Conservation (phyloP, 1,139 yeast species). For the Pneumocystis murina region DNA sequence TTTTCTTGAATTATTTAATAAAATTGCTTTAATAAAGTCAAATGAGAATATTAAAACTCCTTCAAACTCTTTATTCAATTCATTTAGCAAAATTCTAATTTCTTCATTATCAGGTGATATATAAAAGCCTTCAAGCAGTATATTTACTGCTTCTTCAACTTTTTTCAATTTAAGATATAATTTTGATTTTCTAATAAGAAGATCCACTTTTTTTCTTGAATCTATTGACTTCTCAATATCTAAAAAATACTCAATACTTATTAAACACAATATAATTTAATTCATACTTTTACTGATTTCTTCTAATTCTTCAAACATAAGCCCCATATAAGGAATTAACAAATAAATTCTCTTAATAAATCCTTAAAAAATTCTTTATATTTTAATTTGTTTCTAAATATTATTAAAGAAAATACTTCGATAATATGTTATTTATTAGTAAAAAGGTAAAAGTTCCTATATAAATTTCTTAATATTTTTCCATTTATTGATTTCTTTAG, state of each 20-base stretch:
- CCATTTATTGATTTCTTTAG: too few species aligned
- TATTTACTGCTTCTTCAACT: neutral
- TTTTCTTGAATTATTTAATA: neutral
- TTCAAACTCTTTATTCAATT: neutral
- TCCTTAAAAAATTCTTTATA: neutral
- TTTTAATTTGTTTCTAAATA: neutral
- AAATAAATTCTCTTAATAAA: neutral
- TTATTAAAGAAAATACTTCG: too few species aligned
- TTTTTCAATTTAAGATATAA: neutral
- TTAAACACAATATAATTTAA: neutral
- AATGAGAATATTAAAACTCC: neutral
- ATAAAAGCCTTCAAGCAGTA: neutral
- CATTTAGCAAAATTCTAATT: neutral
- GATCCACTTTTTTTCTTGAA: neutral
- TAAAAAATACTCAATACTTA: neutral
- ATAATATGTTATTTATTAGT: too few species aligned
- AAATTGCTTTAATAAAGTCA: neutral
- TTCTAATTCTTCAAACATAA: neutral
- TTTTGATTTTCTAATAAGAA: neutral
- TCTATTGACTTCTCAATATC: neutral
- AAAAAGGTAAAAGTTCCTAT: too few species aligned
- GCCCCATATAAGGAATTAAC: too few species aligned
- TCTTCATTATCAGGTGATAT: neutral
- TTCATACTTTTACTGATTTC: neutral
- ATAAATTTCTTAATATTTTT: too few species aligned